phyloP scores from a whole-genome alignment of 352 stramenopile genomes.

The Phytopythium oedochilum region DNA sequence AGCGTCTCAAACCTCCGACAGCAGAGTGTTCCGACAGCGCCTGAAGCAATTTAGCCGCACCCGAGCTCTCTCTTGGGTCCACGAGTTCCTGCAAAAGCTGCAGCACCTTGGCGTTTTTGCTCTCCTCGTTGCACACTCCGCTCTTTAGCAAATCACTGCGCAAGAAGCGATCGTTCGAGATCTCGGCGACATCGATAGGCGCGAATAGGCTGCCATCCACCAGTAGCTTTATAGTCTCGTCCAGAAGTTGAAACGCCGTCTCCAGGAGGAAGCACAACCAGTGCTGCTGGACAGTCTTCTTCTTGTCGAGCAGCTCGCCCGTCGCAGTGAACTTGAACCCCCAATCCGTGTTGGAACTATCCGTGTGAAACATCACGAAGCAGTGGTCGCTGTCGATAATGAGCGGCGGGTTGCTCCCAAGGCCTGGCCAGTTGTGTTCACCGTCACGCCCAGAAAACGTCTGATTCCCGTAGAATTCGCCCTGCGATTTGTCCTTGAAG shows the following conservation, averaged over 20 bases:
- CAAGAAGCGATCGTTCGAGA: conserved; percentile 44
- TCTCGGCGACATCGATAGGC: conserved; percentile 44
- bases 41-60: conserved; percentile 38
- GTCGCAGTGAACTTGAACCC: conserved; percentile 72
- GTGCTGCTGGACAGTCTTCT: conserved; percentile 44
- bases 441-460: conserved; percentile 75
- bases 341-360: conserved; percentile 84
- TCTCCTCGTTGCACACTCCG: conserved; percentile 35
- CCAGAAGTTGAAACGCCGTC: conserved; percentile 35
- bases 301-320: conserved; percentile 62
- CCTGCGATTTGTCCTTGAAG: conserved; percentile 59
- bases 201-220: conserved; percentile 41
- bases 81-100: conserved; percentile 60
- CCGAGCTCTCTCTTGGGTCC: conserved; percentile 25
- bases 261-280: conserved; percentile 60
- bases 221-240: conserved; percentile 47
- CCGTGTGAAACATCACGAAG: conserved; percentile 82
- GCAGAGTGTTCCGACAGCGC: conserved; percentile 30
- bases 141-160: conserved; percentile 69
- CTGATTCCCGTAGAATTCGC: conserved; percentile 54
- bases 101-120: conserved; percentile 54
- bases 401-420: conserved; percentile 54
- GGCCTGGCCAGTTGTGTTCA: conserved; percentile 78
- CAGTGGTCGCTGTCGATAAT: conserved; percentile 76
- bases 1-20: conserved; percentile 7